These are phyloP conservation scores for Trichoderma lentiforme DNA, from an alignment of 2,329 filamentous ascomycete species.

Conservation along the genomic window DNA sequence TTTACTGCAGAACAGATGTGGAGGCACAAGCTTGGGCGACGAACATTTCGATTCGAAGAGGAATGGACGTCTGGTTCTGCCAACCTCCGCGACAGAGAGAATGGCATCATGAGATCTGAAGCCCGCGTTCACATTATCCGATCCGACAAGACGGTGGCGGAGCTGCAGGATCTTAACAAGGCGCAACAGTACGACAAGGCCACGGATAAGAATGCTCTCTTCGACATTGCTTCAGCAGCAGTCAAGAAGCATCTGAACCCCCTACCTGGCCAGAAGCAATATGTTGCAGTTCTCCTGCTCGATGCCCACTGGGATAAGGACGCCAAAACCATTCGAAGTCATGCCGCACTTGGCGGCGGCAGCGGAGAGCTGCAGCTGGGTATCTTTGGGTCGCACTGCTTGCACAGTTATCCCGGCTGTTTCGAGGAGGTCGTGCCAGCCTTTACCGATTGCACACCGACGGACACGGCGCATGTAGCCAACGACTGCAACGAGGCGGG, in stretches of 20 bases:
- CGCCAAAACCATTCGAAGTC: slow-evolving; percentile 68
- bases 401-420: slow-evolving; percentile 85
- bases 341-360: slow-evolving; percentile 77
- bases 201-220: slow-evolving; percentile 69
- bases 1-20: slow-evolving; percentile 97
- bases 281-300: slow-evolving; percentile 81
- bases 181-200: slow-evolving; percentile 74
- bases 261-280: slow-evolving; percentile 73
- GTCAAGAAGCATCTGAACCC: slow-evolving; percentile 75
- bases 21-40: slow-evolving; percentile 78
- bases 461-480: slow-evolving; percentile 73
- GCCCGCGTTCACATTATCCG: slow-evolving; percentile 86
- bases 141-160: slow-evolving; percentile 76
- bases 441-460: slow-evolving; percentile 86
- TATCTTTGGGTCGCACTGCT: slow-evolving; percentile 86
- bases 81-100: slow-evolving; percentile 69
- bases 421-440: slow-evolving; percentile 88
- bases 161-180: slow-evolving; percentile 73
- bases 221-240: slow-evolving; percentile 71
- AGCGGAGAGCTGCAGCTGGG: slow-evolving; percentile 74
- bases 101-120: slow-evolving; percentile 78
- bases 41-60: slow-evolving; percentile 88
- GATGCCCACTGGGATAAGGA: slow-evolving; percentile 84
- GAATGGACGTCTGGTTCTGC: slow-evolving; percentile 86
- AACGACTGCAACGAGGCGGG: slow-evolving; percentile 86